These are phyloP conservation scores for Leccinum subtestaceum DNA, from an alignment of 768 basidiomycete species.

Conservation along the genomic window DNA sequence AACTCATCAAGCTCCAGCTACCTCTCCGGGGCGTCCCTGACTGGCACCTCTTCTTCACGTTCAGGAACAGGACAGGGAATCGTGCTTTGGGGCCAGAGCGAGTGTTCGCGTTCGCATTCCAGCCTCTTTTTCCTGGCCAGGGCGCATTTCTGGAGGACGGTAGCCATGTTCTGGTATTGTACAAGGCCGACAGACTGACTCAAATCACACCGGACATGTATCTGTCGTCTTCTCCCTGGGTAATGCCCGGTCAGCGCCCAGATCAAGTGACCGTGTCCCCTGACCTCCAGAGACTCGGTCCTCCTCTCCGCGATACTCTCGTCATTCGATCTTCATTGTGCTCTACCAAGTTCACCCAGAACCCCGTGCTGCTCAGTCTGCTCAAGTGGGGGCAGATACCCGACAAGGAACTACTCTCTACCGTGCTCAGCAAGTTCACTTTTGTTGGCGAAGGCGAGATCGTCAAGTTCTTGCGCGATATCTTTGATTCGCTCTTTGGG, in stretches of 20 bases:
- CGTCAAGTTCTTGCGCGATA: conserved; percentile 86
- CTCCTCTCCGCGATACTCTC: conserved; percentile 73
- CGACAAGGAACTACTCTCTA: conserved; percentile 63
- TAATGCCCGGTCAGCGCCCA: conserved; percentile 50
- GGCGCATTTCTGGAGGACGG: conserved; percentile 87
- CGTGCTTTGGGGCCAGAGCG: conserved; percentile 53
- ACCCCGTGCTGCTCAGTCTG: conserved; percentile 75
- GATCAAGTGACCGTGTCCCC: conserved; percentile 58
- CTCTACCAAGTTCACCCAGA: conserved; percentile 91
- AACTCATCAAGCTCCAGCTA: conserved; percentile 85
- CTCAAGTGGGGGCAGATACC: conserved; percentile 75
- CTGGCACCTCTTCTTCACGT: conserved; percentile 94
- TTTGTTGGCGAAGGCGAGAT: conserved; percentile 95
- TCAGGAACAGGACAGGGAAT: conserved; percentile 68
- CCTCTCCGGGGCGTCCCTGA: conserved; percentile 63
- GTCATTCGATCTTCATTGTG: conserved; percentile 86
- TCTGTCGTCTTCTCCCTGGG: conserved; percentile 62
- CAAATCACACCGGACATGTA: conserved; percentile 69
- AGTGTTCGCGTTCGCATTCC: conserved; percentile 90
- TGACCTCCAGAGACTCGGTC: conserved; percentile 62
- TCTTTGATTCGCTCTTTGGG: conserved; percentile 90
- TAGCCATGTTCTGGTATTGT: conserved; percentile 79
- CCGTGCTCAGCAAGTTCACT: conserved; percentile 78
- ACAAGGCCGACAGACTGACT: conserved; percentile 70
- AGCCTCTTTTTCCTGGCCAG: conserved; percentile 78